Evolutionary conservation across 352 stramenopile genomes (phyloP).

Genomic region (Phytopythium kandeliae): DNA sequence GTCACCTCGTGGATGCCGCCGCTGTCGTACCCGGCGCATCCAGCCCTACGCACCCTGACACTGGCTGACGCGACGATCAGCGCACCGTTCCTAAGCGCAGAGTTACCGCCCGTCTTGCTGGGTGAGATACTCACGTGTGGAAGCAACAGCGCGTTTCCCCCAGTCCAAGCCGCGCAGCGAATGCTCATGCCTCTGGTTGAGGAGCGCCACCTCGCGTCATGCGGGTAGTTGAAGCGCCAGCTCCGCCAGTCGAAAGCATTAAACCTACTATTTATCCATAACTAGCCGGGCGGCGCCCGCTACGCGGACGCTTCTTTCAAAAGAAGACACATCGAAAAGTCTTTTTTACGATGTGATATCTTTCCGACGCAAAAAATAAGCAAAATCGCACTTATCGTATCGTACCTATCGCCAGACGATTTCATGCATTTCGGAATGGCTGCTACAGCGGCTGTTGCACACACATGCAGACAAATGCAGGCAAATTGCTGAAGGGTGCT

Average conservation of each 20-base stretch:
- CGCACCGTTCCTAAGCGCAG: neutral
- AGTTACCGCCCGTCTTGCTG: neutral
- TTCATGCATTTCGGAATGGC: too few species aligned
- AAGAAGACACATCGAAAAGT: too few species aligned
- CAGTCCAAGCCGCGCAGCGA: neutral
- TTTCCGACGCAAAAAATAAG: too few species aligned
- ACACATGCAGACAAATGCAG: too few species aligned
- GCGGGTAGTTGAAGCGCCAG: neutral
- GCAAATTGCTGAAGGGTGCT: too few species aligned
- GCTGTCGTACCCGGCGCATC: neutral
- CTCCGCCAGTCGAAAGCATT: neutral
- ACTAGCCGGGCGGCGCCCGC: too few species aligned
- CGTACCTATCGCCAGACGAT: too few species aligned
- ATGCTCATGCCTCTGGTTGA: neutral
- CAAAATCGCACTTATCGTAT: too few species aligned
- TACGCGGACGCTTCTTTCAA: too few species aligned
- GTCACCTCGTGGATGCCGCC: neutral
- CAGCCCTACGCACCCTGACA: conserved; percentile 1
- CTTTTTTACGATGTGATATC: too few species aligned
- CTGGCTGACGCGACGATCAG: neutral
- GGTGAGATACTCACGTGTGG: conserved; percentile 1
- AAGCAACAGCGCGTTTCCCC: neutral
- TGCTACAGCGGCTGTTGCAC: too few species aligned
- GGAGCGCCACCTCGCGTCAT: neutral
- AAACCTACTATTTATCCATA: too few species aligned